phyloP scores from a whole-genome alignment of 2,329 filamentous ascomycete species.

The Trematosphaeria pertusa region DNA sequence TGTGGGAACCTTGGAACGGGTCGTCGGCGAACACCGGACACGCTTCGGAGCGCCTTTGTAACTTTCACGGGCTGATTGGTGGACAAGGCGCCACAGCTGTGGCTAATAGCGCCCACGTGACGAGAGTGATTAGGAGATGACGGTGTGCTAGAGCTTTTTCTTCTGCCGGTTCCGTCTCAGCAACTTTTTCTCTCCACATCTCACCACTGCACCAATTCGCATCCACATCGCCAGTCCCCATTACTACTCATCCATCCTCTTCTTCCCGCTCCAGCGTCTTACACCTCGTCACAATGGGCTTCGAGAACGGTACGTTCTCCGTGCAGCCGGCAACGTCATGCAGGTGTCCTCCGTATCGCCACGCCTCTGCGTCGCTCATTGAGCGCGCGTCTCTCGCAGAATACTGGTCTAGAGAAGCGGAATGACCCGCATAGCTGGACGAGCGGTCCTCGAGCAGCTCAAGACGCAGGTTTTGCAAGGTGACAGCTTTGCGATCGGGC shows the following conservation, averaged over 20 bases:
- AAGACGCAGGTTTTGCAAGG: conserved; percentile 18
- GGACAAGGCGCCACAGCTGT: no score
- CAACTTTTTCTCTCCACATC: neutral
- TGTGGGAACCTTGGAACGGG: no score
- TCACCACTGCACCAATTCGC: conserved; percentile 14
- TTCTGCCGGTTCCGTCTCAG: no score
- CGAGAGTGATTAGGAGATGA: no score
- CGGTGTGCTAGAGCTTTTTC: no score
- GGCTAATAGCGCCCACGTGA: no score
- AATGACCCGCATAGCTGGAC: conserved; percentile 1
- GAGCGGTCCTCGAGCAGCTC: conserved; percentile 9
- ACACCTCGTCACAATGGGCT: conserved; percentile 48
- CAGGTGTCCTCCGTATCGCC: conserved; percentile 20
- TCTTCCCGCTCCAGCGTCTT: conserved; percentile 23
- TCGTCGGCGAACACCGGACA: no score
- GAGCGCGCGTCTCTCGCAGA: conserved; percentile 27
- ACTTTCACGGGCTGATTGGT: no score
- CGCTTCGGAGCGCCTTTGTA: no score
- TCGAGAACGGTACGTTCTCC: conserved; percentile 47
- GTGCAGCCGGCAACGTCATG: conserved; percentile 38
- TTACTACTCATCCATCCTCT: conserved; percentile 19
- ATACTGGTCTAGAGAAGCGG: conserved; percentile 11
- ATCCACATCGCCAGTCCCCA: conserved; percentile 18
- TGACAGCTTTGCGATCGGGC: conserved; percentile 38
- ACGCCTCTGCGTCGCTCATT: conserved; percentile 32